Percentiles rank a stretch among this genome's conserved stretches.
phyloP scores from a whole-genome alignment of 2,329 filamentous ascomycete genomes.

The Botrytis fabae region DNA sequence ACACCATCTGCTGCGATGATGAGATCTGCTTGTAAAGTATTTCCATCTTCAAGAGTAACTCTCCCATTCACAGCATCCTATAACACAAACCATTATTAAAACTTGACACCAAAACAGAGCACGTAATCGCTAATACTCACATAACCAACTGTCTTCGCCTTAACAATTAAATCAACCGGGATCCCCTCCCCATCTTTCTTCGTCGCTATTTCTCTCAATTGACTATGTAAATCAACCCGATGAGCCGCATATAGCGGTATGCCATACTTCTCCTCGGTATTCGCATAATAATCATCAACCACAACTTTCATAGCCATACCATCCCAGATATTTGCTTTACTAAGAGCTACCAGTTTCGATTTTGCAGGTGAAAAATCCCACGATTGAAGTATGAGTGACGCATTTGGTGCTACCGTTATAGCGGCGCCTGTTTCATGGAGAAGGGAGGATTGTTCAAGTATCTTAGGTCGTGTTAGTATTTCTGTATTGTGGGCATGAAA shows the following conservation, averaged over 20 bases:
- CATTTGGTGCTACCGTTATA: neutral
- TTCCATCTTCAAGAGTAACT: neutral
- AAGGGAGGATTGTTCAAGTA: neutral
- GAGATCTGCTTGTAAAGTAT: neutral
- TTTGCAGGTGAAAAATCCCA: neutral
- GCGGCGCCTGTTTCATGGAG: neutral
- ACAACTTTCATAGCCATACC: neutral
- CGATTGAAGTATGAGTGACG: neutral
- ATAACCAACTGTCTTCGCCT: neutral
- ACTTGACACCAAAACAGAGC: neutral
- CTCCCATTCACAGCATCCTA: neutral
- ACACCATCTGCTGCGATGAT: neutral
- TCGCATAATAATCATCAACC: neutral
- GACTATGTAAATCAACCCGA: neutral
- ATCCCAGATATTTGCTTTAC: neutral
- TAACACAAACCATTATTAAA: neutral
- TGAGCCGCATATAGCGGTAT: neutral
- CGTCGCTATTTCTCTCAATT: neutral
- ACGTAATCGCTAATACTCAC: neutral
- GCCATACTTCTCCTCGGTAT: neutral
- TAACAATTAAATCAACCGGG: neutral
- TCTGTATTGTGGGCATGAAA: neutral
- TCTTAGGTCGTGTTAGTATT: neutral
- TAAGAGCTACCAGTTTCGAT: neutral
- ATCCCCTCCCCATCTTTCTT: neutral